Conservation (phyloP, 176 grass and related monocot genomes). For the Musa itinerans region DNA sequence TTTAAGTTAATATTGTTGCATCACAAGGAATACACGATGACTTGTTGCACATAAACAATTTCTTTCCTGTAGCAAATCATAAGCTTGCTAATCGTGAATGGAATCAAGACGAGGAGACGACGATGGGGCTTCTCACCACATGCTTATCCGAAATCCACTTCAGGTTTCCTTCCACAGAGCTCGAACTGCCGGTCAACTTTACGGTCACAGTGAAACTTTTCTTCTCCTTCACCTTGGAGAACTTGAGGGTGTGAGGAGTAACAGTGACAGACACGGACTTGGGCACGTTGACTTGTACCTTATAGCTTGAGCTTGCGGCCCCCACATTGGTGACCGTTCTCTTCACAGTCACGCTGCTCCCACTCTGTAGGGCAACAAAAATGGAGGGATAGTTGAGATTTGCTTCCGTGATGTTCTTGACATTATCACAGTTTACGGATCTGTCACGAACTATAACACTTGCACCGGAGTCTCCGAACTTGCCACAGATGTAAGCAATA, state of each 20-base stretch:
- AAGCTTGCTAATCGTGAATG: too few species aligned
- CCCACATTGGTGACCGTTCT: constrained; percentile 73
- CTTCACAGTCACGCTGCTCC: constrained; percentile 12
- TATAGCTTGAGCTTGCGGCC: constrained; percentile 27
- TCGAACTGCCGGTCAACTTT: constrained; percentile 2
- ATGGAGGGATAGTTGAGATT: constrained; percentile 84
- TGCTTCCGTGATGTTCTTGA: constrained; percentile 19
- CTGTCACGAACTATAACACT: background rate
- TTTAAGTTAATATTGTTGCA: too few species aligned
- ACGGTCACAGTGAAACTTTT: constrained; percentile 38
- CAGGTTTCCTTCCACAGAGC: constrained; percentile 46
- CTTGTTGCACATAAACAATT: too few species aligned
- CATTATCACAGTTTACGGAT: background rate
- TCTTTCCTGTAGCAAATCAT: too few species aligned
- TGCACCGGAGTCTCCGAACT: too few species aligned
- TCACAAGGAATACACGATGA: too few species aligned
- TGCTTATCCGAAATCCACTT: constrained; percentile 41
- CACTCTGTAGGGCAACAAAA: constrained; percentile 25
- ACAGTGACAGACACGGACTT: constrained; percentile 28
- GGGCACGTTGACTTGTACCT: constrained; percentile 28
- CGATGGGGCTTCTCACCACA: constrained; percentile 52
- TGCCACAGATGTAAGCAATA: background rate
- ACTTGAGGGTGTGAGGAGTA: constrained; percentile 32
- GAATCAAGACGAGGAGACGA: background rate
- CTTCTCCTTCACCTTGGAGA: constrained; percentile 44